phyloP scores from a whole-genome alignment of 139 green algal genomes.

The Spirogloea muscicola region DNA sequence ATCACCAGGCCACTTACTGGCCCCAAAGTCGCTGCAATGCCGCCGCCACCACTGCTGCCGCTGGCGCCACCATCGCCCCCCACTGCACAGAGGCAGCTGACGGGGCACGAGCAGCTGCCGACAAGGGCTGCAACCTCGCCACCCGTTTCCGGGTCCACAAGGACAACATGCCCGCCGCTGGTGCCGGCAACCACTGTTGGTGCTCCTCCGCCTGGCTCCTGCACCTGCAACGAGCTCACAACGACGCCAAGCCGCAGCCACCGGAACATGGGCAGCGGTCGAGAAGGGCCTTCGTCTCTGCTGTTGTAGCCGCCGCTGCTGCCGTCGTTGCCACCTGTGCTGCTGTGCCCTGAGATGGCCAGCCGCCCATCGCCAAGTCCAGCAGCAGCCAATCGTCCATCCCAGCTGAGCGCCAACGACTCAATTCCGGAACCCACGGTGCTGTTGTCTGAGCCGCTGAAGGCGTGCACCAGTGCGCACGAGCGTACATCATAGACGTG shows the following conservation, averaged over 20 bases:
- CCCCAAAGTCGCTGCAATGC: no score
- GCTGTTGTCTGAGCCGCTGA: no score
- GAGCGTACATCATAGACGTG: no score
- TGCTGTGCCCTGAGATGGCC: neutral
- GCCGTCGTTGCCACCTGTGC: neutral
- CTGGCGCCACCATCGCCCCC: neutral
- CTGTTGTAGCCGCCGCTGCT: neutral
- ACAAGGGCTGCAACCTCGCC: neutral
- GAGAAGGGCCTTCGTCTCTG: neutral
- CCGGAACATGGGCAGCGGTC: neutral
- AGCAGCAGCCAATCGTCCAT: neutral
- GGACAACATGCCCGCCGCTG: neutral
- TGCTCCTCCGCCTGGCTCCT: neutral
- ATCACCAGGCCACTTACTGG: slow-evolving; percentile 3
- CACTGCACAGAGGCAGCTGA: neutral
- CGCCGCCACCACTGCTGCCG: neutral
- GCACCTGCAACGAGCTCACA: neutral
- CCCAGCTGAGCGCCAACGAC: slow-evolving; percentile 7
- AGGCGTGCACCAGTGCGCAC: no score
- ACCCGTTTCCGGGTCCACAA: neutral
- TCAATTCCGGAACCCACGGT: neutral
- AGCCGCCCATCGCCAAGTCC: slow-evolving; percentile 2
- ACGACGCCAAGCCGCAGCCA: neutral
- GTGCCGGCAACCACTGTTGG: neutral
- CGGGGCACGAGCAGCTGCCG: neutral